Base-by-base conservation (phyloP, 2,329 filamentous ascomycete genomes). In the Penicillium glabrum region DNA sequence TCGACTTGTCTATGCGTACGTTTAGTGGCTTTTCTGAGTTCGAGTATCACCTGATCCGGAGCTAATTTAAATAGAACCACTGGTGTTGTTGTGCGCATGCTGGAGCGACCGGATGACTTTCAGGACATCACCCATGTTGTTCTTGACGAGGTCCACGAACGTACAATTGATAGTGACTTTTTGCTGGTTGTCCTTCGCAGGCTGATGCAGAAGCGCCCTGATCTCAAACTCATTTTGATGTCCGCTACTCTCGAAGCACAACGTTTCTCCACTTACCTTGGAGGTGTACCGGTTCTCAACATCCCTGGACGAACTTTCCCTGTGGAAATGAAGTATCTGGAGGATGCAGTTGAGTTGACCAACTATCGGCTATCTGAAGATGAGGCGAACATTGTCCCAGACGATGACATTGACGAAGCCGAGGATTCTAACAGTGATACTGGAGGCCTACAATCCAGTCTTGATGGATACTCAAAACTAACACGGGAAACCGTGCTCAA, bases 71-170 rank as follows among this genome's bases (percentile, higher is more conserved):
- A 46, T 57, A 77, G 75, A 24, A 80, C 85, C 24, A 86, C 86
- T 45, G 86, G 95, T 78, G 96, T 99, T 56, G 91, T 99, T n/a
- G 90, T 99, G 81, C 87, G 95, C 27, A 98, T 99, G 93, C 82
- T 99, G 14, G 95, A 99, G 73, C 88, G 89, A 9, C 90, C 91
- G 0, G 89, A 91, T 61, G 89, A 96, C 54, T 83, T 99, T 44
- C 84, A 86, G 56, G 93, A 97, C 61, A 88, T 99, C 51, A 96
- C 93, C 0, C 95, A 98, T 76, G 79, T 99, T 58, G 87, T 99
- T 46, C 86, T 99, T n/a, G 95, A 99, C 69, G 95, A 99, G 75
- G 93, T 98, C 2, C 95, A 99, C 70, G 95, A 99, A 73, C 87
- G 93, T 60, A 90, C 91, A 13, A 98, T 99, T 65, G 95, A 99